A percentile compares a stretch with the other conserved stretches of the same genome.
phyloP scores from a whole-genome alignment of 306 rosid genomes.

The Luffa acutangula region DNA sequence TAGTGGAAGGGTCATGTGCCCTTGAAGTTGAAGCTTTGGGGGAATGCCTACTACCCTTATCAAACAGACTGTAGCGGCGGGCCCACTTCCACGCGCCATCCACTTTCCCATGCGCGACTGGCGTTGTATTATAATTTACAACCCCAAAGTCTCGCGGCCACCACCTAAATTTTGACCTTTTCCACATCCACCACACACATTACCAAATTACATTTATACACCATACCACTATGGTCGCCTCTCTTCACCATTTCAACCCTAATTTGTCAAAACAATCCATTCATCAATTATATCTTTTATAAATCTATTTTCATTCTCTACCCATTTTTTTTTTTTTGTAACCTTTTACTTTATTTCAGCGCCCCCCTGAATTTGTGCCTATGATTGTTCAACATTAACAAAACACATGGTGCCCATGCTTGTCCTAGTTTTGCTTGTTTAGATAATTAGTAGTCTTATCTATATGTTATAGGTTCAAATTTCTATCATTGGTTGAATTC shows the following conservation, averaged over 20 bases:
- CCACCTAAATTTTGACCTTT: not conserved
- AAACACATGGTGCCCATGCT: not conserved
- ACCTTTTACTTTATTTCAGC: not conserved
- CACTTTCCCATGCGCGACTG: not conserved
- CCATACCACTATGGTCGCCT: not conserved
- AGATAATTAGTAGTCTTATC: too few species aligned
- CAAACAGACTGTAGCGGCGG: not conserved
- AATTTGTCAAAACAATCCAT: not conserved
- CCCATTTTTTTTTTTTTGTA: too few species aligned
- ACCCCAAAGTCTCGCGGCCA: not conserved
- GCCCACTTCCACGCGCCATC: not conserved
- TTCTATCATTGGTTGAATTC: too few species aligned
- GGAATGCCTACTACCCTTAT: not conserved
- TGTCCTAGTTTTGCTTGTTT: too few species aligned
- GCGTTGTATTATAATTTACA: not conserved
- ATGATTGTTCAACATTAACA: not conserved
- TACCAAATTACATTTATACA: not conserved
- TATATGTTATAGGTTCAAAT: too few species aligned
- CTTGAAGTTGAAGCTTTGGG: conserved; percentile 1
- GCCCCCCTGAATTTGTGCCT: not conserved
- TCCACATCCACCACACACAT: not conserved
- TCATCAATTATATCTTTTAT: too few species aligned
- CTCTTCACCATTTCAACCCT: not conserved
- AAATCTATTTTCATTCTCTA: not conserved
- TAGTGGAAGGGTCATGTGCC: not conserved